Evolutionary conservation across 495 filamentous ascomycete genomes (phyloP), one percentile per base, ranked within the genome.

Genomic region (Annulohypoxylon nitens): DNA sequence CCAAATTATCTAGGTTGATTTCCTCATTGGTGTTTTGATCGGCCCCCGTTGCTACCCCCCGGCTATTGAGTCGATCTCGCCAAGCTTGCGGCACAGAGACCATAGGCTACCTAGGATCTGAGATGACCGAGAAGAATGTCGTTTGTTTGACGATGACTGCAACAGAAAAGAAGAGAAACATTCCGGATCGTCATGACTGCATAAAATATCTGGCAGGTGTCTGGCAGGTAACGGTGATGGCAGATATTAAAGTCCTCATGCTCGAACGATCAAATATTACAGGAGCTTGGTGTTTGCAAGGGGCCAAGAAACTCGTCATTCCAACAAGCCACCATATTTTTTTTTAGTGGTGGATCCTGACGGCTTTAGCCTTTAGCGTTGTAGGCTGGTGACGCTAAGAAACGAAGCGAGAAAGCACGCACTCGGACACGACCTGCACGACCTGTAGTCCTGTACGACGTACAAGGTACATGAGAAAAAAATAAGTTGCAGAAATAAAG

Each of bases 271-370:
- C 12, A 14, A 39, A 12, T 37, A 58, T 58, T 57, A n/a, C n/a
- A 55, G 50, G 58, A 45, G 58, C 67, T 63, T 63, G 57, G 16
- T 8, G 43, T 47, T 47, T 47, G 43, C 16, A 47, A 57, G 16
- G 47, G 7, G 63, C 58, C 55, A 67, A 64, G 60, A 65, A 69
- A 69, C 61, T 74, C 71, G 67, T 74, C 72, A 74, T 74, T 74
- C 72, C 72, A 74, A 70, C 67, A 70, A 74, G 72, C 72, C 72
- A 74, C 67, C 72, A 63, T 74, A 64, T 70, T 74, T 74, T 74
- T 26, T 66, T 26, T 66, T n/a, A 3, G 18, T 43, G 26, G 72
- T 70, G 71, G 71, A 53, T 25, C 67, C 37, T 60, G 23, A 30
- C 72, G 72, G 67, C 67, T 74, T 74, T 74, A 70, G 67, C 72